Evolutionary conservation across 192 early-diverging fungal genomes (phyloP), one percentile per base, ranked within the genome.

Genomic region (Coemansia sp.): DNA sequence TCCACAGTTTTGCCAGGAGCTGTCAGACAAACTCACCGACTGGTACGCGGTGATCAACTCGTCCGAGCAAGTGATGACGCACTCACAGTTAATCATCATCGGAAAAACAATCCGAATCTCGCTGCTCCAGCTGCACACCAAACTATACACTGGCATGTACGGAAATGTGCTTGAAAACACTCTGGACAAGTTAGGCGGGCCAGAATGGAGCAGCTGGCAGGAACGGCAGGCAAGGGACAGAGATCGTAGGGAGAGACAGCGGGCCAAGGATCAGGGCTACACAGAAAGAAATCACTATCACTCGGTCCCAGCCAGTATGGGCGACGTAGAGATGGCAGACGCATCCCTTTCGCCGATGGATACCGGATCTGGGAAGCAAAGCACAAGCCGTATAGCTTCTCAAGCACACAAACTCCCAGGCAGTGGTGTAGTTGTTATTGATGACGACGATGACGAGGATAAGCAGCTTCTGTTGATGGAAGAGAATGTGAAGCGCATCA

Each of bases 401-500:
- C 50, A 31, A 17, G 64, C 56, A 15, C 37, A 53, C 11, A 70
- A 64, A 58, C 71, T 67, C 11, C n/a, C 57, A 9, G 56, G 33
- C 9, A 47, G 54, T n/a, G n/a, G n/a, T 7, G 38, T 42, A 28
- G 20, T 27, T 9, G 34, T 14, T 14, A 56, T 59, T 19, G 71
- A 61, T 8, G 68, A 59, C 19, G 71, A 79, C 30, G 67, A 69
- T 19, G 77, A 80, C 22, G 77, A 80, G 30, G 77, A 74, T 22
- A 55, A 69, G 62, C 77, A 74, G 57, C 41, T 61, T 53, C 60
- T 61, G 44, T 50, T 74, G 71, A 68, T 80, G 28, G 77, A 70
- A 34, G 77, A 80, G 42, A 73, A 69, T 47, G 68, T 70, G 38
- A 80, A 80, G 58, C 77, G 77, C 25, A 67, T 80, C 48, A 66